Percentiles rank a stretch among this genome's conserved stretches.
Evolutionary conservation across 1,284 basidiomycete genomes (phyloP).

Genomic region (Ustilago lituana): DNA sequence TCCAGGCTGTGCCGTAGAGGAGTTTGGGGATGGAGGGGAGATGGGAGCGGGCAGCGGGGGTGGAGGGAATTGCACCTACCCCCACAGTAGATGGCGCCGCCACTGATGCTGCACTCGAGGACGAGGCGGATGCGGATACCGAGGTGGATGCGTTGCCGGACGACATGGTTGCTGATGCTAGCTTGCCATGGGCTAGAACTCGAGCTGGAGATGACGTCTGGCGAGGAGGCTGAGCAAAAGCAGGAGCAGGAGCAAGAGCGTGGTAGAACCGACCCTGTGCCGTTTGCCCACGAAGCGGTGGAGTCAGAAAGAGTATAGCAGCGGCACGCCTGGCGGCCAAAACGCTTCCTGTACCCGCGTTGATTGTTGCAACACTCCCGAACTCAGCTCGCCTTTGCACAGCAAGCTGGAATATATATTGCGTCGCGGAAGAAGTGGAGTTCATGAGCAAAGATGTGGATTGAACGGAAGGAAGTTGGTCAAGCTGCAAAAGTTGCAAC

Average conservation of each 20-base stretch:
- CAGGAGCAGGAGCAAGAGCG: no score
- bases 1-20: conserved; percentile 66
- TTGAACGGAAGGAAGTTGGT: no score
- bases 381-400: background rate
- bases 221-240: background rate
- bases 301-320: no score
- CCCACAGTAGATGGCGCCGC: no score
- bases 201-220: background rate
- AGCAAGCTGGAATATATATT: conserved; percentile 1
- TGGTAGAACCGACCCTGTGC: no score
- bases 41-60: conserved; percentile 16
- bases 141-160: conserved; percentile 17
- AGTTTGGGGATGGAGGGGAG: conserved; percentile 45
- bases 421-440: no score
- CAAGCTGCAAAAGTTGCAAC: no score
- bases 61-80: background rate
- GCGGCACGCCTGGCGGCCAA: background rate
- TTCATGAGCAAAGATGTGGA: no score
- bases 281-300: no score
- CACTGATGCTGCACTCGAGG: background rate
- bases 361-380: no score
- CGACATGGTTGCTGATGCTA: conserved; percentile 11
- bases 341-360: background rate
- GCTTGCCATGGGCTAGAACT: background rate
- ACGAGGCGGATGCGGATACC: conserved; percentile 7